phyloP scores from a whole-genome alignment of 1,139 yeast species.

The Scheffersomyces insectosa region DNA sequence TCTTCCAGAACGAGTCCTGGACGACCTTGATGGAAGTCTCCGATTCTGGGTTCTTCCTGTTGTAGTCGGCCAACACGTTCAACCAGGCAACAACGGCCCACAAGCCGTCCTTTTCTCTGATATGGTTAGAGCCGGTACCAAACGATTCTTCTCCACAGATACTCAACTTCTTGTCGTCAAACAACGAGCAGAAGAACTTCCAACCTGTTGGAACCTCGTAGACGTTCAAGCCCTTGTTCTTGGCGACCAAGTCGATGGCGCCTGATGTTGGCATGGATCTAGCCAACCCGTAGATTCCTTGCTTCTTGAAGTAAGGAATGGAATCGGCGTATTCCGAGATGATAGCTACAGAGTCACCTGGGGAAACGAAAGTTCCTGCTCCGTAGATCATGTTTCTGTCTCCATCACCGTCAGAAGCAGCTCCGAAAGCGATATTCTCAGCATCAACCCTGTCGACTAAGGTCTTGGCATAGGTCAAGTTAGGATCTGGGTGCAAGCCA shows the following conservation, averaged over 20 bases:
- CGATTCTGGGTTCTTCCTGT: constrained; percentile 57
- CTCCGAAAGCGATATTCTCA: constrained; percentile 87
- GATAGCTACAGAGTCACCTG: constrained; percentile 97
- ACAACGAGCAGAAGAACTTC: constrained; percentile 95
- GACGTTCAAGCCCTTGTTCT: constrained; percentile 66
- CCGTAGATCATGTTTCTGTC: constrained; percentile 99
- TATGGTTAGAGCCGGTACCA: constrained; percentile 97
- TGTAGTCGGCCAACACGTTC: constrained; percentile 85
- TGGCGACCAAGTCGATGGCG: constrained; percentile 91
- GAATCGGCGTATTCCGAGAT: constrained; percentile 88
- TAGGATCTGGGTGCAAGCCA: constrained; percentile 97
- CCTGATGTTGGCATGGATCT: constrained; percentile 98
- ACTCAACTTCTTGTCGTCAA: constrained; percentile 88
- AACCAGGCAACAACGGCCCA: constrained; percentile 99
- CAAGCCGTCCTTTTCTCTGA: constrained; percentile 95
- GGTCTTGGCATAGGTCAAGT: constrained; percentile 88
- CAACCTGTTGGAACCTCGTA: constrained; percentile 99
- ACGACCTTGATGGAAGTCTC: constrained; percentile 71
- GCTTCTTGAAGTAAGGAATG: constrained; percentile 86
- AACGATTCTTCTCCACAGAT: constrained; percentile 98
- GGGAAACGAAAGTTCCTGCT: constrained; percentile 91
- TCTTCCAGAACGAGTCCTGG: constrained; percentile 84
- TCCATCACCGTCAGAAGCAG: constrained; percentile 99
- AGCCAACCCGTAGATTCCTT: constrained; percentile 92
- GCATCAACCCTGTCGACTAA: constrained; percentile 82